Conservation (phyloP, 352 stramenopile genomes). For the Globisporangium uncinulatum region DNA sequence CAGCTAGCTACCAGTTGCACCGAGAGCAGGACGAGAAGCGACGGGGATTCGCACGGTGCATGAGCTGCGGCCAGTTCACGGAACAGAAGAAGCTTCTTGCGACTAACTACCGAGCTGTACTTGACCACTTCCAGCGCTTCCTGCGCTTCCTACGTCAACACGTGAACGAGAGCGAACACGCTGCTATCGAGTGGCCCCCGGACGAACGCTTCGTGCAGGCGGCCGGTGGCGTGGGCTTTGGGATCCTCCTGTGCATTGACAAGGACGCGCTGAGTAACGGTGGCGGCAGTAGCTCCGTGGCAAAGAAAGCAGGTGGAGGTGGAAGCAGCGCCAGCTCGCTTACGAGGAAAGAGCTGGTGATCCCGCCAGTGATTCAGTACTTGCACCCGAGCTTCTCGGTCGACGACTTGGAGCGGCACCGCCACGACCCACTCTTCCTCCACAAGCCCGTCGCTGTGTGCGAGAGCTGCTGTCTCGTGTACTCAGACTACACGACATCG, state of each 20-base stretch:
- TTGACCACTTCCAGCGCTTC: slow-evolving; percentile 92
- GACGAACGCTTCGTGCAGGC: slow-evolving; percentile 82
- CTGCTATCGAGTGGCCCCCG: slow-evolving; percentile 86
- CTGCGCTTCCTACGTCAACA: slow-evolving; percentile 54
- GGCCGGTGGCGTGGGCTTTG: slow-evolving; percentile 92
- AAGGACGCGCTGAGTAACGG: slow-evolving; percentile 8
- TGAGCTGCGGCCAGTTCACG: slow-evolving; percentile 77
- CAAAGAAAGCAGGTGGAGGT: slow-evolving; percentile 5
- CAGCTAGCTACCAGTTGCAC: background rate
- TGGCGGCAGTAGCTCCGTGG: slow-evolving; percentile 4
- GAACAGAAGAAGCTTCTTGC: slow-evolving; percentile 68
- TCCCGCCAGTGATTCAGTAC: slow-evolving; percentile 91
- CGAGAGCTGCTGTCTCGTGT: slow-evolving; percentile 92
- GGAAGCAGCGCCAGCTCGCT: slow-evolving; percentile 1
- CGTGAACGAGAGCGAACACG: slow-evolving; percentile 35
- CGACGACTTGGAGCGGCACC: slow-evolving; percentile 86
- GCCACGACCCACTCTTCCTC: slow-evolving; percentile 91
- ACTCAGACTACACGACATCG: slow-evolving; percentile 82
- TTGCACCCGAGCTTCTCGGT: slow-evolving; percentile 83
- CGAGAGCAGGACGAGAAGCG: slow-evolving; percentile 2
- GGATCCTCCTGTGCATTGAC: slow-evolving; percentile 53
- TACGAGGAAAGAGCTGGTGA: slow-evolving; percentile 52
- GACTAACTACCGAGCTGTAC: slow-evolving; percentile 92
- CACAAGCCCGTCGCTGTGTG: slow-evolving; percentile 91
- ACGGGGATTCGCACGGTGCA: slow-evolving; percentile 50